Evolutionary conservation across 345 rosid species (phyloP).

Genomic region (Salix exigua): DNA sequence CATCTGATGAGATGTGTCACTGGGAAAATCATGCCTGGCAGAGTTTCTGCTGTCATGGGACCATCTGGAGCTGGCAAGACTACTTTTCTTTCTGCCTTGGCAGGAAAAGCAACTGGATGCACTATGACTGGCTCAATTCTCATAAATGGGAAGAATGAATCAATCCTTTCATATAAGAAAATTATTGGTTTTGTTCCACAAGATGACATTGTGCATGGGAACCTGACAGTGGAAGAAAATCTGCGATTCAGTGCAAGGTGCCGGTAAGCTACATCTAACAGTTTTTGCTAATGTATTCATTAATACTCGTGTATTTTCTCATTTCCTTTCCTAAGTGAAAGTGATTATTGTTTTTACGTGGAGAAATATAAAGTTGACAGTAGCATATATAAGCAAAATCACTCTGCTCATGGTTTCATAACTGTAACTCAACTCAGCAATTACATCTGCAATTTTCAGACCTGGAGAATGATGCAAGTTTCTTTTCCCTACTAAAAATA

Average conservation of each 20-base stretch:
- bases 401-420: background rate
- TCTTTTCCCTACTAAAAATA: background rate
- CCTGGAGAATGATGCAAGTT: background rate
- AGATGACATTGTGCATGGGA: slow-evolving; percentile 91
- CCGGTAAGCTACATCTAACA: slow-evolving; percentile 46
- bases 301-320: slow-evolving; percentile 1
- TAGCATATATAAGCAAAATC: background rate
- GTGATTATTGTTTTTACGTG: background rate
- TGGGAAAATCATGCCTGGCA: slow-evolving; percentile 82
- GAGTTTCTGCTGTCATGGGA: slow-evolving; percentile 99
- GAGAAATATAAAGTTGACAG: background rate
- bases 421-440: background rate
- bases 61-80: slow-evolving; percentile 97
- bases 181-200: slow-evolving; percentile 91
- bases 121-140: slow-evolving; percentile 57
- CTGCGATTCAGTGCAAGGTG: slow-evolving; percentile 87
- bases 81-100: slow-evolving; percentile 81
- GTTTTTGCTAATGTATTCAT: background rate
- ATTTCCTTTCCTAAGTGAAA: background rate
- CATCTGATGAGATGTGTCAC: slow-evolving; percentile 72
- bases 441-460: background rate
- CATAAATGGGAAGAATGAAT: slow-evolving; percentile 67
- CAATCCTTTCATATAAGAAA: slow-evolving; percentile 68
- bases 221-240: slow-evolving; percentile 91
- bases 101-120: slow-evolving; percentile 79